Evolutionary conservation across 2,329 filamentous ascomycete genomes (phyloP).

Genomic region (Cytospora piceicola): DNA sequence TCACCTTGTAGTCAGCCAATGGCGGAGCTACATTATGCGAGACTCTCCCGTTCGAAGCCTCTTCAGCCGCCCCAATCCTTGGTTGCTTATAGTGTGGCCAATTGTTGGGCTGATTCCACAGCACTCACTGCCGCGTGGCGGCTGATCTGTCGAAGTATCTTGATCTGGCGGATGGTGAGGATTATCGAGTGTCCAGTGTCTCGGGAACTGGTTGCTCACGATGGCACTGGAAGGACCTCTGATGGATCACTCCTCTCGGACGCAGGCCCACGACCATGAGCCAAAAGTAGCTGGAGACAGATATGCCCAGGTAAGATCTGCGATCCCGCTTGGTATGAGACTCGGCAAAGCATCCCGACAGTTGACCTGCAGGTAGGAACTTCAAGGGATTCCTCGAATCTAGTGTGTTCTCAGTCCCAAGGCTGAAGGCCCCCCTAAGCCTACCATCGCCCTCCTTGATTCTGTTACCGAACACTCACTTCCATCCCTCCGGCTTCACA

Average conservation of each 20-base stretch:
- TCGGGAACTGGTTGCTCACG: not conserved
- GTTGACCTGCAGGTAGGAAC: too few species aligned
- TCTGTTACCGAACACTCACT: not conserved
- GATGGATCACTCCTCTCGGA: not conserved
- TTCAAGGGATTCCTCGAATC: too few species aligned
- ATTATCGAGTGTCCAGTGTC: not conserved
- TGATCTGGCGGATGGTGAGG: not conserved
- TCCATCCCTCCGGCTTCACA: not conserved
- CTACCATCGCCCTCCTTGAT: not conserved
- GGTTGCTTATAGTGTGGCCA: not conserved
- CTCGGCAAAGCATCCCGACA: too few species aligned
- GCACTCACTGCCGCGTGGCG: not conserved
- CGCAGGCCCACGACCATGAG: not conserved
- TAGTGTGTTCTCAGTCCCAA: not conserved
- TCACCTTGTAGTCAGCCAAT: not conserved
- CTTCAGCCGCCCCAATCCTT: not conserved
- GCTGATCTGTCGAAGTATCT: not conserved
- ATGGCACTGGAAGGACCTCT: not conserved
- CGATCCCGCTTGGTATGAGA: not conserved
- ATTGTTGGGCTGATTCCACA: not conserved
- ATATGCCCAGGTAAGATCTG: not conserved
- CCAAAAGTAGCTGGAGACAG: not conserved
- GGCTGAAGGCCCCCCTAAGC: not conserved
- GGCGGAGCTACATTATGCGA: not conserved
- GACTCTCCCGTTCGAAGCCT: not conserved